These are phyloP conservation scores for Pichia nakasei DNA, from an alignment of 805 yeast species.

Conservation along the genomic window DNA sequence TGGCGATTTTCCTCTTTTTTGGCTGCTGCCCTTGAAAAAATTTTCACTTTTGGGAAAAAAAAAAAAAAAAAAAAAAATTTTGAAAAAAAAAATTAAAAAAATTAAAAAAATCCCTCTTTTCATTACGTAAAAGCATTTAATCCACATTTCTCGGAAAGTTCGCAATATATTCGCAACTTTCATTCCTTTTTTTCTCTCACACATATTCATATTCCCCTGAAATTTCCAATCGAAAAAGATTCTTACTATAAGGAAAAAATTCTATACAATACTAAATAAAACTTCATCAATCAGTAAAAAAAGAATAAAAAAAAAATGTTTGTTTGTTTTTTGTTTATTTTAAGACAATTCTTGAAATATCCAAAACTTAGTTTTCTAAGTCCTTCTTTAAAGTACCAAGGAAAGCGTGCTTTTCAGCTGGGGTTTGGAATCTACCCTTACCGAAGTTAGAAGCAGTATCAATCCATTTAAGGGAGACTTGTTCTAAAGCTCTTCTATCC, in stretches of 20 bases:
- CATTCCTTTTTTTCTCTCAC: too few relatives aligned
- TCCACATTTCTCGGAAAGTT: too few relatives aligned
- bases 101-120: not conserved
- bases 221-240: too few relatives aligned
- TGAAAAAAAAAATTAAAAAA: not conserved
- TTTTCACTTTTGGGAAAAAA: not conserved
- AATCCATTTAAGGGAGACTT: slow-evolving; percentile 97
- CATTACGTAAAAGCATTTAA: too few relatives aligned
- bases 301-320: too few relatives aligned
- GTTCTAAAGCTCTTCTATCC: slow-evolving; percentile 94
- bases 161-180: too few relatives aligned
- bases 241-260: too few relatives aligned
- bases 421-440: slow-evolving; percentile 99
- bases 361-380: slow-evolving; percentile 32
- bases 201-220: too few relatives aligned
- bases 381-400: slow-evolving; percentile 99
- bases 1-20: not conserved
- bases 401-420: slow-evolving; percentile 99
- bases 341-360: not conserved
- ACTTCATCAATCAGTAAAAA: not conserved
- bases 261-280: too few relatives aligned
- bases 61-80: not conserved
- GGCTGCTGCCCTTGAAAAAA: not conserved
- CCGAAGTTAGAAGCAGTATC: slow-evolving; percentile 99
- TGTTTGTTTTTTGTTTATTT: not conserved